Evolutionary conservation across 192 early-diverging fungal species (phyloP), one percentile per base, ranked within the genome.

Genomic region (Entomortierella chlamydospora): DNA sequence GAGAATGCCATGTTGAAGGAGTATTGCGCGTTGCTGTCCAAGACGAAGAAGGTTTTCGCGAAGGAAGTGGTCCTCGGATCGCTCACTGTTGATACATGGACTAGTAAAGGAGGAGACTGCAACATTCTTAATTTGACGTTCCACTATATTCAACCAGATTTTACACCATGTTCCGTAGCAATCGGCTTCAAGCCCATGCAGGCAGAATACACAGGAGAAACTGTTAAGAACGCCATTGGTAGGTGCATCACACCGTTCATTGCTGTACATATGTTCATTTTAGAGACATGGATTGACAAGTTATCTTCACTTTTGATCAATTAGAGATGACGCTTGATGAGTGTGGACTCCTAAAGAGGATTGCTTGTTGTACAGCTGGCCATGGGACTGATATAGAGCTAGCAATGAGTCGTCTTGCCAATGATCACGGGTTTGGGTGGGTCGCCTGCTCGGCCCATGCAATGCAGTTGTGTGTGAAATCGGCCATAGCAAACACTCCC

Each of bases 391-490:
- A 43, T 25, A 43, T 60, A 1, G 43, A 60, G 41, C 2, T 4
- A 1, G 57, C 57, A 20, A 60, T 43, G 57, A 43, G 22, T 2
- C 41, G 11, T 60, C 39, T 60, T 8, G 4, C 7, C 4, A 29
- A 25, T 20, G 26, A 1, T 4, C 5, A 15, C 4, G 26, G 47
- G 13, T 33, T 23, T 25, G 47, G 22, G 4, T 62, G 61, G 61
- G 30, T 29, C 31, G 45, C 61, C 18, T 62, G 61, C 30, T 8
- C 61, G 2, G 43, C 61, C 20, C 61, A 62, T 31, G 33, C 8
- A 7, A 62, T 62, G 0, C 61, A 62, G 18, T 45, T 62, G 15
- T 51, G 61, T 33, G 61, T 62, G 33, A 62, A 62, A 17, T 7
- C 43, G 0, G 61, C 57, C 57, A 41, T 31, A 11, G 29, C 7